Conservation (phyloP, 2,329 filamentous ascomycete genomes). For the Aspergillus flavus region DNA sequence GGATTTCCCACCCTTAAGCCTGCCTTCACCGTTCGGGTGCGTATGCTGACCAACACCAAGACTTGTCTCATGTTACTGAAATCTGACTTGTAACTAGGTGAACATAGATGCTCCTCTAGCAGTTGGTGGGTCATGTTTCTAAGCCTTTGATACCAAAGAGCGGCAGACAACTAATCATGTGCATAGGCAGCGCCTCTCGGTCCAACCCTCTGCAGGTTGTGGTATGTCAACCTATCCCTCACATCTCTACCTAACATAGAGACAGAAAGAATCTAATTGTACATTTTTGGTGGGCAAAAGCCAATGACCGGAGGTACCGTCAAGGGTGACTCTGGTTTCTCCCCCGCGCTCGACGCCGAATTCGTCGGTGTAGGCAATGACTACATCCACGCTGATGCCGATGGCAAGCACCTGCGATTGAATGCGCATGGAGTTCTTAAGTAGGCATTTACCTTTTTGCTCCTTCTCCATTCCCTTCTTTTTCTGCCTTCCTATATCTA, state of each 20-base stretch:
- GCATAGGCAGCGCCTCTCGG: conserved; percentile 40
- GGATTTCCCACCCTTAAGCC: conserved; percentile 43
- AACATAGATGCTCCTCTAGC: conserved; percentile 31
- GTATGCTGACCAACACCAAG: not conserved
- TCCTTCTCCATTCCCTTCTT: not conserved
- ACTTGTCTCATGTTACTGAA: not conserved
- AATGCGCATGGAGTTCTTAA: conserved; percentile 44
- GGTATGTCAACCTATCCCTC: conserved; percentile 25
- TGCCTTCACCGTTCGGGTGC: conserved; percentile 44
- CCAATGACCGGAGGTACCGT: conserved; percentile 43
- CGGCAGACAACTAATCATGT: conserved; percentile 3
- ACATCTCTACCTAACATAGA: not conserved
- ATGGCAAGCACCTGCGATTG: conserved; percentile 42
- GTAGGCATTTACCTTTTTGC: conserved; percentile 28
- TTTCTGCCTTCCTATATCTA: not conserved
- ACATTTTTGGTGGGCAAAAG: conserved; percentile 22
- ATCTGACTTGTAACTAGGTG: conserved; percentile 27
- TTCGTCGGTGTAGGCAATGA: conserved; percentile 44
- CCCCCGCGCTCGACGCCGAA: conserved; percentile 40
- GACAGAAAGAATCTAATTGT: not conserved
- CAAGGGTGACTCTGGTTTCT: conserved; percentile 38
- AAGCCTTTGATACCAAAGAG: not conserved
- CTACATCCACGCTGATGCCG: conserved; percentile 46
- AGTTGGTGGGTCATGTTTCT: conserved; percentile 32
- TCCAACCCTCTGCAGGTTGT: conserved; percentile 40